Evolutionary conservation across 495 filamentous ascomycete species (phyloP).

Genomic region (Xylaria scruposa): DNA sequence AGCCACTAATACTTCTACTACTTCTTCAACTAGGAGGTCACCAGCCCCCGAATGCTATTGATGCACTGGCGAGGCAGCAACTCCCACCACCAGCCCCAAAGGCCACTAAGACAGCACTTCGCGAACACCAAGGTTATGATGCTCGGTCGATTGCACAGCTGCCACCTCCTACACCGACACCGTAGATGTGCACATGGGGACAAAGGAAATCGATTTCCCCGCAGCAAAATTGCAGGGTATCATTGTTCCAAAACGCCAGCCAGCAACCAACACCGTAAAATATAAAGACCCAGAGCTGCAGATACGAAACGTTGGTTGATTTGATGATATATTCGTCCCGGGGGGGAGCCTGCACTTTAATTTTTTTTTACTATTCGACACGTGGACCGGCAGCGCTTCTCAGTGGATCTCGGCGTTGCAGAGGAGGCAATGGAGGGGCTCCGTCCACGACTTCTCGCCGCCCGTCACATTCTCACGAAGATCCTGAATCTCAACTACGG

Average conservation of each 20-base stretch:
- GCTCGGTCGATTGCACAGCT: background rate
- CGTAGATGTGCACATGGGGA: background rate
- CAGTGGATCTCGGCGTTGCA: slow-evolving; percentile 49
- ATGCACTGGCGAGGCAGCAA: background rate
- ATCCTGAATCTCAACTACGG: slow-evolving; percentile 51
- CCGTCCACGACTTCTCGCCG: slow-evolving; percentile 55
- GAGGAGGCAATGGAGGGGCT: slow-evolving; percentile 51
- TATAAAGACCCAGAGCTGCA: slow-evolving; percentile 14
- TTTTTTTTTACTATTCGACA: background rate
- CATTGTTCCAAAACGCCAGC: slow-evolving; percentile 34
- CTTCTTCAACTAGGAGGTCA: background rate
- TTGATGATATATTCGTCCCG: background rate
- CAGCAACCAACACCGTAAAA: slow-evolving; percentile 26
- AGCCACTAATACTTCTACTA: slow-evolving; percentile 5
- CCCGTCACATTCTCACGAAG: slow-evolving; percentile 48
- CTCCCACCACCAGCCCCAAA: background rate
- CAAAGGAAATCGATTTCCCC: slow-evolving; percentile 27
- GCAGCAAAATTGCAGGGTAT: slow-evolving; percentile 39
- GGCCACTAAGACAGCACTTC: background rate
- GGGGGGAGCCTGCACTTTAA: background rate
- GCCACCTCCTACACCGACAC: background rate
- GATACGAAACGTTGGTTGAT: background rate
- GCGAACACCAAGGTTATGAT: background rate
- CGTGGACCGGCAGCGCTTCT: slow-evolving; percentile 1
- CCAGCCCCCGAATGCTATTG: background rate